phyloP scores from a whole-genome alignment of 768 basidiomycete species.

The Macrolepiota dolichaula region DNA sequence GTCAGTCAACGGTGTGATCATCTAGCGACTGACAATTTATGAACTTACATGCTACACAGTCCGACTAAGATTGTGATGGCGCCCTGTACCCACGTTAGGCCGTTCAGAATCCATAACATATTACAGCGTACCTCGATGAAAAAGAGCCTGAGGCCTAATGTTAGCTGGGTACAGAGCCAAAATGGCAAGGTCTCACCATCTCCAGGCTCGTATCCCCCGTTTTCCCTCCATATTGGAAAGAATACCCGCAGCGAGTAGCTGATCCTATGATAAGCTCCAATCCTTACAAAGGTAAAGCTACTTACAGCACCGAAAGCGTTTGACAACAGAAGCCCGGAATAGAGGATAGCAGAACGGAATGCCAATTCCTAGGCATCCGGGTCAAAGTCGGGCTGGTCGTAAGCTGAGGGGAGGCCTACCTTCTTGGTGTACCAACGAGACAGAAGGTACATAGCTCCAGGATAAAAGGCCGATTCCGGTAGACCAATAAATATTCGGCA shows the following conservation, averaged over 20 bases:
- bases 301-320: constrained; percentile 54
- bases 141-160: constrained; percentile 45
- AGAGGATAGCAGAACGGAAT: constrained; percentile 55
- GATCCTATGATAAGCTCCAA: neutral
- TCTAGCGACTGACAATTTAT: too few species aligned
- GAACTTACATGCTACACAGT: constrained; percentile 43
- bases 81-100: constrained; percentile 35
- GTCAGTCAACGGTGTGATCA: neutral
- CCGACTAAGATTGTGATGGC: constrained; percentile 57
- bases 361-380: constrained; percentile 46
- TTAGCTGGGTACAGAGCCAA: too few species aligned
- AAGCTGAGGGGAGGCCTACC: constrained; percentile 23
- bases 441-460: constrained; percentile 29
- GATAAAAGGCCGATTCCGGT: too few species aligned
- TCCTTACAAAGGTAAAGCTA: neutral
- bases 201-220: too few species aligned
- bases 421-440: constrained; percentile 53
- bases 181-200: too few species aligned
- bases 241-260: constrained; percentile 70
- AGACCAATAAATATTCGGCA: too few species aligned
- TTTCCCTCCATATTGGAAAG: constrained; percentile 40
- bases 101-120: too few species aligned
- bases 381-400: constrained; percentile 7
- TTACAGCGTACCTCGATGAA: constrained; percentile 49
- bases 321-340: constrained; percentile 51